Base-by-base conservation (phyloP, 306 rosid genomes). In the Cicer pinnatifidum region DNA sequence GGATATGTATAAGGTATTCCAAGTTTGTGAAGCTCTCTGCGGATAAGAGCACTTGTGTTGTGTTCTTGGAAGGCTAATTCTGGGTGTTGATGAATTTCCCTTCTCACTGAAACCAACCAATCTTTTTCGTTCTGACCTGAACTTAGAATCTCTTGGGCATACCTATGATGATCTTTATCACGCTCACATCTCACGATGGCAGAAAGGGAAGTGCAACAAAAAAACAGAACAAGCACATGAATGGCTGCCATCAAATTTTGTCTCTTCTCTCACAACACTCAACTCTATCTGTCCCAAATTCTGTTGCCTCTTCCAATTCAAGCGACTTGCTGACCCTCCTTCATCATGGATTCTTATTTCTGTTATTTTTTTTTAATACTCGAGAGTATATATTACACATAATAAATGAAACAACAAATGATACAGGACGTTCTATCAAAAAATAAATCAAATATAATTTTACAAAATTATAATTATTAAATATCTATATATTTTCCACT, bases 41-140 rank as follows among this genome's bases (percentile, higher is more conserved):
- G 88, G 20, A 91, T 43, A 45, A 91, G 91, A 57, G 90, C 83
- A 77, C 92, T 91, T 58, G 97, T 91, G 52, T 88, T 82, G 75
- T 86, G 69, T 20, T 89, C 96, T 76, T 89, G 71, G 61, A 91
- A 89, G 79, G 75, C 67, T 62, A 89, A 83, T 75, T 87, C 97
- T 17, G 97, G 97, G 79, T 87, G 37, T 70, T 86, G 82, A 58
- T 91, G 97, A 81, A 91, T 89, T 80, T 78, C 43, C 54, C 90
- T 85, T 79, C 97, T 85, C 20, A 86, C 72, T 10, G 85, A 80
- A 60, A 86, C 66, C 72, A 91, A 73, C 96, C 97, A 89, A 20
- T 80, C 79, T 35, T 79, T 87, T 33, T 87, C 87, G 9, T 45
- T 52, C 23, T 81, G 82, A 19, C 94, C 89, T 48, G 81, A 81